Evolutionary conservation across 441 rosid species (phyloP).

Genomic region (Capsella rubella): DNA sequence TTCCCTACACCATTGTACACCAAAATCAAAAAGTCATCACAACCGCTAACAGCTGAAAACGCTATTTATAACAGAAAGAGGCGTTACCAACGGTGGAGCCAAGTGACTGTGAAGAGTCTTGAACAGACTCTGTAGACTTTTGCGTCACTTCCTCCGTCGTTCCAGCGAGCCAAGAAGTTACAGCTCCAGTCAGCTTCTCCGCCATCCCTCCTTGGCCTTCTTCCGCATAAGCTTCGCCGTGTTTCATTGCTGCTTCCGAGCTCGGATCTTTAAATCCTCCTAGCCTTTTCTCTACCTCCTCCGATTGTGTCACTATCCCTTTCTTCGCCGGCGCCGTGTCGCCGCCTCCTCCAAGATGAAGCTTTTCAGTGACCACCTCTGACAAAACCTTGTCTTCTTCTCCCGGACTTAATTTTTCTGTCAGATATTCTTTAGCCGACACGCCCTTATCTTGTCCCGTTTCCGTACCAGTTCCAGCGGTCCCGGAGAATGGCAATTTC

Average conservation of each 20-base stretch:
- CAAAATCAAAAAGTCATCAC: not conserved
- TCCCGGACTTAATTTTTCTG: conserved; percentile 68
- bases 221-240: conserved; percentile 32
- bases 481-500: conserved; percentile 42
- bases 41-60: not conserved
- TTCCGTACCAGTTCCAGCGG: not conserved
- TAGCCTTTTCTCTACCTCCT: conserved; percentile 49
- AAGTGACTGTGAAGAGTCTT: conserved; percentile 46
- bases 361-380: conserved; percentile 61
- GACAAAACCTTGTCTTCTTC: conserved; percentile 78
- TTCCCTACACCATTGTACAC: conserved; percentile 28
- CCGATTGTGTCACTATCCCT: conserved; percentile 59
- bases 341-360: conserved; percentile 44
- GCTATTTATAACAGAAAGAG: not conserved
- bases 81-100: conserved; percentile 46
- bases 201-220: conserved; percentile 51
- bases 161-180: conserved; percentile 61
- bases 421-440: conserved; percentile 56
- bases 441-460: conserved; percentile 56
- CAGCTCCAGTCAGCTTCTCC: conserved; percentile 60
- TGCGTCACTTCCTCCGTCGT: conserved; percentile 46
- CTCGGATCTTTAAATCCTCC: conserved; percentile 42
- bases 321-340: conserved; percentile 3
- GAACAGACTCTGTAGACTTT: conserved; percentile 43
- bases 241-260: conserved; percentile 31